These are phyloP conservation scores for Quercus tomentella DNA, from an alignment of 331 rosid genomes.

Conservation along the genomic window DNA sequence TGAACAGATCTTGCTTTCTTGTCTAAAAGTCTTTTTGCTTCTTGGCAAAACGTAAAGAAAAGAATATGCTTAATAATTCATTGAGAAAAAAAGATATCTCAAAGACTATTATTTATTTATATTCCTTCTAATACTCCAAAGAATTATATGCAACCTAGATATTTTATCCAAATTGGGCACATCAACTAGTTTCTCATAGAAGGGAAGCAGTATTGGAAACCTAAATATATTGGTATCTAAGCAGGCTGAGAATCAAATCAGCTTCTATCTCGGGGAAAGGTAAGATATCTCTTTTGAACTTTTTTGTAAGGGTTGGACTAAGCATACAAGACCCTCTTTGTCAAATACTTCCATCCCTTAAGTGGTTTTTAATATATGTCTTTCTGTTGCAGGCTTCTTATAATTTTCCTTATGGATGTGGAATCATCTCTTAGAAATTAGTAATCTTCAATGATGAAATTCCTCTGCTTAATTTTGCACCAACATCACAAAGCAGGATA, in stretches of 20 bases:
- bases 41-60: no score
- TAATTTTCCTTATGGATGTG: background rate
- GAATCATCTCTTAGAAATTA: background rate
- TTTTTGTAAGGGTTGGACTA: background rate
- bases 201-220: no score
- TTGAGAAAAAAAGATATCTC: no score
- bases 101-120: no score
- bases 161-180: no score
- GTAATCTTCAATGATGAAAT: background rate
- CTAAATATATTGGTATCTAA: background rate
- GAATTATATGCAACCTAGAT: no score
- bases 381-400: background rate
- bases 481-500: no score
- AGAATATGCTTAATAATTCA: no score
- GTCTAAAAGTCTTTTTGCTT: no score
- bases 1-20: no score
- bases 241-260: background rate
- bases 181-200: no score
- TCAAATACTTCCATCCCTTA: background rate
- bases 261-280: background rate
- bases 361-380: background rate
- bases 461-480: background rate
- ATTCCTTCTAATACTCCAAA: no score
- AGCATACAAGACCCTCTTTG: background rate
- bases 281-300: background rate